Conservation (phyloP, 495 filamentous ascomycete genomes). For the Aspergillus mulundensis region DNA sequence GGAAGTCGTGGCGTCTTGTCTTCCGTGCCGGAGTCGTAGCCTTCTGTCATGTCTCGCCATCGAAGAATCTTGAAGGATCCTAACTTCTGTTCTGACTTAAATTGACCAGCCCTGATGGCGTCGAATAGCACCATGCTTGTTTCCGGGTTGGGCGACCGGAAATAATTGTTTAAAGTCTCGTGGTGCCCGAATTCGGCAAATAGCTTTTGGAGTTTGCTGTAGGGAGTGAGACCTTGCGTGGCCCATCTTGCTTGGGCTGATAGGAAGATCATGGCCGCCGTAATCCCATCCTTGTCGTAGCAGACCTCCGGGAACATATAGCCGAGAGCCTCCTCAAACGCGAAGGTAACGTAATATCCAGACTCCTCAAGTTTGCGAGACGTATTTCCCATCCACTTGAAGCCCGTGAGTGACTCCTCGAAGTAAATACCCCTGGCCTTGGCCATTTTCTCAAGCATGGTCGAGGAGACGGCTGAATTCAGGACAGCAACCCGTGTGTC, state of each 20-base stretch:
- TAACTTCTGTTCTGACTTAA: slow-evolving; percentile 39
- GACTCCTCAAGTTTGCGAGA: slow-evolving; percentile 38
- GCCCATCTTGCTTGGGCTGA: slow-evolving; percentile 52
- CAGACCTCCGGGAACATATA: slow-evolving; percentile 68
- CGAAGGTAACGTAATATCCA: slow-evolving; percentile 54
- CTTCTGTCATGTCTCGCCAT: slow-evolving; percentile 67
- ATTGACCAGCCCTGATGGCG: slow-evolving; percentile 47
- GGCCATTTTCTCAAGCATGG: slow-evolving; percentile 62
- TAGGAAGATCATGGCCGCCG: slow-evolving; percentile 62
- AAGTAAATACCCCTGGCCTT: slow-evolving; percentile 51
- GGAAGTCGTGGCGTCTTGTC: slow-evolving; percentile 57
- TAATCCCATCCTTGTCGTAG: slow-evolving; percentile 68
- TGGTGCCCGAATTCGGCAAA: slow-evolving; percentile 62
- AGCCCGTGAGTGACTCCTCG: slow-evolving; percentile 66
- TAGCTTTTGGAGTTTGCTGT: slow-evolving; percentile 55
- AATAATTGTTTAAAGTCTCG: slow-evolving; percentile 64
- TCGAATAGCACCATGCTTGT: slow-evolving; percentile 52
- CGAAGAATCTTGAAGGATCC: slow-evolving; percentile 50
- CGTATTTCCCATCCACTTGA: slow-evolving; percentile 67
- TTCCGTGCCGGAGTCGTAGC: slow-evolving; percentile 55
- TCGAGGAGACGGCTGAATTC: slow-evolving; percentile 61
- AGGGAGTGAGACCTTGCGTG: slow-evolving; percentile 52
- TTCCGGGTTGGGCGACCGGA: slow-evolving; percentile 54
- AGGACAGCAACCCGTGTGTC: slow-evolving; percentile 50
- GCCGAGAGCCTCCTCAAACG: slow-evolving; percentile 70